Base-by-base conservation (phyloP, 2,329 filamentous ascomycete species). In the Didymosphaeria variabile region DNA sequence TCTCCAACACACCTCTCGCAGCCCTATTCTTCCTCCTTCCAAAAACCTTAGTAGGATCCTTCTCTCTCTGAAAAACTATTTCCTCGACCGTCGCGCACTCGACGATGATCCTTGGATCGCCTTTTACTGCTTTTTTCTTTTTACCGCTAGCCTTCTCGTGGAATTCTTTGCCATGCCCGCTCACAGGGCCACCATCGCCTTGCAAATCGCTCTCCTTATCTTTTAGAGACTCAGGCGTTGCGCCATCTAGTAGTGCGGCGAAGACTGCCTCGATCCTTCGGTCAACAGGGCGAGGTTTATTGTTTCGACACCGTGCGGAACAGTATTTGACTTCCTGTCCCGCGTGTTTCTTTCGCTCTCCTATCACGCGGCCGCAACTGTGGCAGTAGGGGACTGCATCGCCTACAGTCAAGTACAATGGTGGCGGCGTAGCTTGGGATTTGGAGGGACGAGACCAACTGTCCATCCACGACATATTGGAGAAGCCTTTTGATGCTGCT, bases 281-380 rank as follows among this genome's bases (percentile, higher is more conserved):
- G 66, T 88, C 86, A 15, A 82, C 62, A 8, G 77, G 77, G 0
- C 81, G 79, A 0, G 83, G 84, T 67, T 87, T 88, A 40, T 80
- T 79, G 36, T 79, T 79, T 21, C 85, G 79, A 65, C 86, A 89
- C 40, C 83, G 77, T 49, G 82, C 77, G 0, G 86, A 88, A 75
- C 87, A 88, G 77, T 87, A 89, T 63, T 86, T 87, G 34, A 81
- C 72, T 45, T 74, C 67, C 29, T 73, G 67, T n/a, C 73, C 68
- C 6, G 73, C 63, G 19, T 73, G 66, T 2, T 67, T 69, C 50
- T 79, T 79, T 23, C 75, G 74, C 70, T 74, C 72, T 64, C 83
- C 81, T 42, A 87, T 87, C 2, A 86, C 80, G 44, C 86, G 79
- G 0, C 87, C 86, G 65, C 86, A 89, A 13, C 83, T 82, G 62